Base-by-base conservation (phyloP, 495 filamentous ascomycete genomes). In the Neurospora hispaniola region DNA sequence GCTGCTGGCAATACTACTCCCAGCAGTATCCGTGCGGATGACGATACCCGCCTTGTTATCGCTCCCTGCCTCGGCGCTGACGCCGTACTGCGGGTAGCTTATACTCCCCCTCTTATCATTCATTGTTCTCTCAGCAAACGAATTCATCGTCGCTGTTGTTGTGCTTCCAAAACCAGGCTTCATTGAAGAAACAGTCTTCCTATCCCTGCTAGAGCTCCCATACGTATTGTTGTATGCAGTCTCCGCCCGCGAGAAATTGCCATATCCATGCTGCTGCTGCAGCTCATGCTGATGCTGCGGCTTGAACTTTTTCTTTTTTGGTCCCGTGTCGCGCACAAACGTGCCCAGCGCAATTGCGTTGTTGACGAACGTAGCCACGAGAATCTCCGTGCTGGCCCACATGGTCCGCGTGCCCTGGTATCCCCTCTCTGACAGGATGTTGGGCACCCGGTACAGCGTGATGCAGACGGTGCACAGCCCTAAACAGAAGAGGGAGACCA, bases 261-360 rank as follows among this genome's bases (percentile, higher is more conserved):
- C 35, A 70, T 85, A 88, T 31, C 27, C 27, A 31, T 86, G 42
- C 42, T 43, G 42, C 42, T 43, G 41, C 35, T 38, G 35, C 4
- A 38, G 35, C 35, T 38, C 35, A 39, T 86, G 27, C 27, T 31
- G 42, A 16, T 43, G 41, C 41, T 42, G 42, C 42, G 16, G 82
- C 74, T 88, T 88, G 77, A 89, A 94, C 79, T 89, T 90, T 14
- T 84, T 80, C 79, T 93, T 94, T 83, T 95, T 95, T 69, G 88
- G 82, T 5, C 93, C 93, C 42, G 88, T 86, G 74, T 94, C 93
- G 5, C 93, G 85, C 27, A 94, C 88, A 76, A 94, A 96, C 1
- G 91, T 91, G 42, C 92, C 93, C 20, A 96, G 88, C 0, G 93
- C 90, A 31, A 95, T 83, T 6, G 87, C 88, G 75, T 96, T 96